These are phyloP conservation scores for Emiliania huxleyi DNA, from an alignment of 78 protist genomes.

Conservation along the genomic window DNA sequence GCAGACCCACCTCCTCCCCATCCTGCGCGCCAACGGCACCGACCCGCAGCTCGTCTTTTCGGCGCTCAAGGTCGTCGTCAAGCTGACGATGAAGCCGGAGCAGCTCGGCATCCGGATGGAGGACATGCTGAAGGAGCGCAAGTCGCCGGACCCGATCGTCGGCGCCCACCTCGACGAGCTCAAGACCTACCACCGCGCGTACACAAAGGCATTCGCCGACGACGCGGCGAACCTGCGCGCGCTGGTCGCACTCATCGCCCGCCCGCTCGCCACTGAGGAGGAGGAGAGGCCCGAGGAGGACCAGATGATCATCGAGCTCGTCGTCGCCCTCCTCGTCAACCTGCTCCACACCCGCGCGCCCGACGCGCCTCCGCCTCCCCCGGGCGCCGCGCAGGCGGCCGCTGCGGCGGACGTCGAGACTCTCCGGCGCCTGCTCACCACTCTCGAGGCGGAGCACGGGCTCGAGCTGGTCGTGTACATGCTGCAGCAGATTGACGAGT, in stretches of 20 bases:
- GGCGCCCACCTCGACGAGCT: not conserved
- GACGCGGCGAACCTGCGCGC: not conserved
- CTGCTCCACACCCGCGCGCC: not conserved
- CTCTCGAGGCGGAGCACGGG: not conserved
- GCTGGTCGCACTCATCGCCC: not conserved
- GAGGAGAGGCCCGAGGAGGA: not conserved
- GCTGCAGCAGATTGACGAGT: not conserved
- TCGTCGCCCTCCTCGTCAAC: constrained; percentile 2
- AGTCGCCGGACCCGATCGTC: not conserved
- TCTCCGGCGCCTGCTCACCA: not conserved
- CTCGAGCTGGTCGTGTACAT: not conserved
- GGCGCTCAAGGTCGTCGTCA: constrained; percentile 11
- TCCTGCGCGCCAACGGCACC: not conserved
- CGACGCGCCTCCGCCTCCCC: not conserved
- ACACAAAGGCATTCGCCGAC: not conserved
- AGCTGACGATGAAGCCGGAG: constrained; percentile 13
- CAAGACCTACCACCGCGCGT: not conserved
- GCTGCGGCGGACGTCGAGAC: not conserved
- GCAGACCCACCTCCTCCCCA: not conserved
- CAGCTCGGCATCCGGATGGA: not conserved
- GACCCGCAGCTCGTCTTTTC: not conserved
- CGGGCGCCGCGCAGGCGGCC: not conserved
- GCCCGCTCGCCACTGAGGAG: not conserved
- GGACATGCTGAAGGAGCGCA: not conserved
- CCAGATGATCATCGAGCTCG: not conserved